A percentile compares a stretch with the other conserved stretches of the same genome.
These are phyloP conservation scores for Dendrobium chrysotoxum DNA, from an alignment of 106 monocot species.

Conservation along the genomic window DNA sequence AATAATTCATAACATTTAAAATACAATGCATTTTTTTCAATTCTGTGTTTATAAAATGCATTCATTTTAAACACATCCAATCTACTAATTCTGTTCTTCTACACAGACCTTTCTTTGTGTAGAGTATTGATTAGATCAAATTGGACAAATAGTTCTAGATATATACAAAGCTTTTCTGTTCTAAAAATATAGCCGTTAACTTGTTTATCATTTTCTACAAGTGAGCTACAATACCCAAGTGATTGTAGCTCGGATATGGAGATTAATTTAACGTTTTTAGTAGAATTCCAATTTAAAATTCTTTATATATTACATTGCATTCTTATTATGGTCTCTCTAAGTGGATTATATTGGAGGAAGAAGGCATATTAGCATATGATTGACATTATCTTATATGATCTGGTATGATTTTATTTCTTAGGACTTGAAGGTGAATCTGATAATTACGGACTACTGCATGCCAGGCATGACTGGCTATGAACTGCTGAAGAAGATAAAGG, in stretches of 20 bases:
- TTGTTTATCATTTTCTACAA: not conserved
- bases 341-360: too few relatives aligned
- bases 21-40: too few relatives aligned
- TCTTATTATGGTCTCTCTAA: too few relatives aligned
- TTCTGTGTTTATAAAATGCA: too few relatives aligned
- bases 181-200: not conserved
- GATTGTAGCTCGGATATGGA: not conserved
- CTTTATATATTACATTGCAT: too few relatives aligned
- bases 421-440: conserved; percentile 21
- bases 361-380: too few relatives aligned
- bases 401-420: conserved; percentile 7
- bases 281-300: too few relatives aligned
- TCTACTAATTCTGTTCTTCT: not conserved
- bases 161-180: not conserved
- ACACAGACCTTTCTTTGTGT: not conserved
- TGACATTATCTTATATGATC: too few relatives aligned
- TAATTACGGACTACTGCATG: conserved; percentile 39
- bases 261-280: not conserved
- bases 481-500: conserved; percentile 25
- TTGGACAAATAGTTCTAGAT: not conserved
- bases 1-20: too few relatives aligned
- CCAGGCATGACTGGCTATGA: conserved; percentile 38
- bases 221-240: not conserved
- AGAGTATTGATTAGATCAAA: not conserved
- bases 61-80: too few relatives aligned